A percentile compares a stretch with the other conserved stretches of the same genome.
These are phyloP conservation scores for Dictyostelium purpureum DNA, from an alignment of 78 protist genomes.

Conservation along the genomic window DNA sequence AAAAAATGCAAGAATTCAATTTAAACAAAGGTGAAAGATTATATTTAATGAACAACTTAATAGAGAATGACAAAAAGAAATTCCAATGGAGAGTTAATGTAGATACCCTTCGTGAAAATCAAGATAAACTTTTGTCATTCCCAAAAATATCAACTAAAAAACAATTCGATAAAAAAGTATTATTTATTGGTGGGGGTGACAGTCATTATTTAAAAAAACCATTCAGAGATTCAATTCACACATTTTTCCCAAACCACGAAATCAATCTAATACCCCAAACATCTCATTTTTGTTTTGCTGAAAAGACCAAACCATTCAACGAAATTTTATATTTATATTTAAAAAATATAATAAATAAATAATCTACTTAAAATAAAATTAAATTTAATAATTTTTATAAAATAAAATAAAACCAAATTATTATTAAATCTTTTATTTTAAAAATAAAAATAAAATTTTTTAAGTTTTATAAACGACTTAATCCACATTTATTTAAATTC, in stretches of 20 bases:
- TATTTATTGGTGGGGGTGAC: slow-evolving; percentile 55
- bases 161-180: slow-evolving; percentile 7
- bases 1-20: background rate
- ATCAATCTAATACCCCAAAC: slow-evolving; percentile 2
- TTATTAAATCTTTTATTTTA: too few species aligned
- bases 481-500: background rate
- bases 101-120: slow-evolving; percentile 35
- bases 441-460: too few species aligned
- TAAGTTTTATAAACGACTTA: too few species aligned
- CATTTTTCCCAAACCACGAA: slow-evolving; percentile 23
- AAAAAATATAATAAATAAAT: background rate
- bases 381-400: background rate
- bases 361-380: too few species aligned
- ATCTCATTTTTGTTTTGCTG: slow-evolving; percentile 25
- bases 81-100: slow-evolving; percentile 37
- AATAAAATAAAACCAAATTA: background rate
- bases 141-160: background rate
- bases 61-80: background rate
- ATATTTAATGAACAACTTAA: slow-evolving; percentile 46
- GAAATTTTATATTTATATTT: slow-evolving; percentile 12
- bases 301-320: background rate
- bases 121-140: slow-evolving; percentile 26
- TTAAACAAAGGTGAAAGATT: slow-evolving; percentile 52
- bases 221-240: background rate
- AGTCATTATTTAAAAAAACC: slow-evolving; percentile 21